Conservation (phyloP, 2,329 filamentous ascomycete species). For the Davidsoniella neocaledoniae region DNA sequence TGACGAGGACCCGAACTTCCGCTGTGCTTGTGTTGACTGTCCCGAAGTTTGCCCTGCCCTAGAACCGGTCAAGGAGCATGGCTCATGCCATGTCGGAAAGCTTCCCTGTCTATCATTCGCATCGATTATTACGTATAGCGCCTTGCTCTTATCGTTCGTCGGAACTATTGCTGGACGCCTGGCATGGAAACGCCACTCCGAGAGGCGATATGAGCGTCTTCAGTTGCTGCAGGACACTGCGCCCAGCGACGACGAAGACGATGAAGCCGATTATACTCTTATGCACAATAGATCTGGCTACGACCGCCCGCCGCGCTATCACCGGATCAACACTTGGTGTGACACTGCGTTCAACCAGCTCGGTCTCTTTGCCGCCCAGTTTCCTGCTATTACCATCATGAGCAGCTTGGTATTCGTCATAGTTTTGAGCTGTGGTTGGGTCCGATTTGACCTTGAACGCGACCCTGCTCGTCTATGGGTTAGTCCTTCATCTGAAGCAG, state of each 20-base stretch:
- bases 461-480: slow-evolving; percentile 92
- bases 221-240: slow-evolving; percentile 70
- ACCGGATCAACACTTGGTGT: slow-evolving; percentile 68
- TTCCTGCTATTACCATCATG: slow-evolving; percentile 68
- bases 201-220: slow-evolving; percentile 65
- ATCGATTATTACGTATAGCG: slow-evolving; percentile 70
- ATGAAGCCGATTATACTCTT: slow-evolving; percentile 42
- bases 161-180: slow-evolving; percentile 55
- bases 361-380: slow-evolving; percentile 64
- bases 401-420: slow-evolving; percentile 58
- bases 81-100: slow-evolving; percentile 65
- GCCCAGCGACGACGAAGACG: slow-evolving; percentile 84
- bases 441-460: slow-evolving; percentile 74
- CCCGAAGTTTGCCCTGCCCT: slow-evolving; percentile 70
- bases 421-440: slow-evolving; percentile 72
- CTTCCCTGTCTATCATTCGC: slow-evolving; percentile 91
- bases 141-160: slow-evolving; percentile 52
- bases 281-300: slow-evolving; percentile 60
- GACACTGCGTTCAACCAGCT: slow-evolving; percentile 67
- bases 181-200: slow-evolving; percentile 55
- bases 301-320: slow-evolving; percentile 62
- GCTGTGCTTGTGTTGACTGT: slow-evolving; percentile 90
- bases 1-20: slow-evolving; percentile 67
- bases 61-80: slow-evolving; percentile 51
- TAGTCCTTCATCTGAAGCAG: slow-evolving; percentile 79